Evolutionary conservation across 352 stramenopile species (phyloP), one percentile per base, ranked within the genome.

Genomic region (Phytophthora sp.): DNA sequence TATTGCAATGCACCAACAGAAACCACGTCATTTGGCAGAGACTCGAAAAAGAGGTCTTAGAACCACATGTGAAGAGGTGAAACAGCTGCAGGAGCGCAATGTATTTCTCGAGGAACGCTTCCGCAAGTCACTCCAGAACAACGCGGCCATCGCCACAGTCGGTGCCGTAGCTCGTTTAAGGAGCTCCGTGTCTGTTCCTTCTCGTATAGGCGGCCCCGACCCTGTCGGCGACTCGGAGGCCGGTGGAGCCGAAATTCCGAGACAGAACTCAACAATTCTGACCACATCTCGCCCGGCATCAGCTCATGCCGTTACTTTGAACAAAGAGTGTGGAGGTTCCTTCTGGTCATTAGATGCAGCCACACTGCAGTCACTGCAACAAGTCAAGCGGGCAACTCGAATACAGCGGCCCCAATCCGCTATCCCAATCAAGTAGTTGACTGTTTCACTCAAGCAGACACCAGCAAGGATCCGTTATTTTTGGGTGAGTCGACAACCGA

Each of bases 81-180:
- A 88, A 47, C 73, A 77, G 5, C 72, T 91, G 7, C 73, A 77
- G 7, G 57, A 84, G 62, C 77, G 83, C 7, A 91, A 90, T 29
- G 30, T 73, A 29, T 91, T 81, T 33, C 65, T 91, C 3, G 83
- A 90, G 47, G 77, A 90, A 26, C 83, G 79, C 0, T 88, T 87
- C 36, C 83, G 83, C 18, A 63, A 64, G 44, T 63, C 66, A 16
- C 50, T 74, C 12, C 61, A 67, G n/a, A 66, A 38, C 18, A 62
- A 66, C 20, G 46, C 60, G 21, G 20, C 54, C 39, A 18, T 66
- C 24, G 30, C 49, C 26, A 46, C 53, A 15, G 45, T 74, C 21
- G 66, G 66, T 21, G 61, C 52, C 7, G 66, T 74, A 29, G 61
- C 61, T 5, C 61, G 61, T 23, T 39, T 74, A 6, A 33, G 66